A percentile compares a stretch with the other conserved stretches of the same genome.
phyloP scores from a whole-genome alignment of 805 yeast species.

The Metschnikowia borealis region DNA sequence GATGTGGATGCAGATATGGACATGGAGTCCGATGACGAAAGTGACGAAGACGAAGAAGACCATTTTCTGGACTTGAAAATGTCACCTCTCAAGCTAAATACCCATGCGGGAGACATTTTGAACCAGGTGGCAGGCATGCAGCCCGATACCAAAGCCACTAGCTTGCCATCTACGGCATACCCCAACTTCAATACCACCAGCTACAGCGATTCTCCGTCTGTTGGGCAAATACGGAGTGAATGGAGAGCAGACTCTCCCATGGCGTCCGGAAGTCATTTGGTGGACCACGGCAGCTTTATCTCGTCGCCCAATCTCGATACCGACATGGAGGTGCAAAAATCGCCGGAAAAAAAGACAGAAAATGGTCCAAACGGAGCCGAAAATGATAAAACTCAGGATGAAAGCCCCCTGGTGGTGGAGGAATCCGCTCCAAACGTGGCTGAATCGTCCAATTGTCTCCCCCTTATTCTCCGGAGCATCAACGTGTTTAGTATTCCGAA shows the following conservation, averaged over 20 bases:
- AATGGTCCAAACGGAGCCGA: background rate
- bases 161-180: background rate
- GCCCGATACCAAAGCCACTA: background rate
- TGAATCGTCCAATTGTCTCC: conserved; percentile 57
- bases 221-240: background rate
- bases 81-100: conserved; percentile 13
- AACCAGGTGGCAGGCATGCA: background rate
- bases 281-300: conserved; percentile 1
- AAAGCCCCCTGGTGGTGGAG: background rate
- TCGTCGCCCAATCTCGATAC: background rate
- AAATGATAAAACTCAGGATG: background rate
- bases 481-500: conserved; percentile 62
- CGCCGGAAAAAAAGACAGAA: background rate
- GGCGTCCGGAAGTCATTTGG: background rate
- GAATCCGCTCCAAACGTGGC: conserved; percentile 8
- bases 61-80: conserved; percentile 5
- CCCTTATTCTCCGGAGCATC: conserved; percentile 61
- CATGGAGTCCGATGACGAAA: conserved; percentile 11
- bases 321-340: background rate
- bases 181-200: background rate
- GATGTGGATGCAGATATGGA: conserved; percentile 8
- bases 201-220: conserved; percentile 1
- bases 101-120: conserved; percentile 5
- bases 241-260: conserved; percentile 3
- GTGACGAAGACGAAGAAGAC: conserved; percentile 18